Evolutionary conservation across 352 stramenopile species (phyloP).

Genomic region (Thraustotheca clavata): DNA sequence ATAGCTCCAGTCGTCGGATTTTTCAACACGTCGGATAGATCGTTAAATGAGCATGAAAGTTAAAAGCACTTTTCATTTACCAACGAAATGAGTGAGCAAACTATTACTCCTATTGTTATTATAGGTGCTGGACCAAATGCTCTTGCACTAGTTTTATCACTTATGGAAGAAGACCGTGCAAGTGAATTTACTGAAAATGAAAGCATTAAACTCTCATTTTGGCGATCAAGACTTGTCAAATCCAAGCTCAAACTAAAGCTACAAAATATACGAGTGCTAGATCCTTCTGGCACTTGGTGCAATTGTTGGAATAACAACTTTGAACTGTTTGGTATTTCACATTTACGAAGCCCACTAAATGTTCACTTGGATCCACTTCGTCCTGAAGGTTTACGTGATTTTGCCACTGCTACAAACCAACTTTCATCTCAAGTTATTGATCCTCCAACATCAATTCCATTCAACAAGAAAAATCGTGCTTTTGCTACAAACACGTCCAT

Average conservation of each 20-base stretch:
- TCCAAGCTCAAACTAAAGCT: slow-evolving; percentile 1
- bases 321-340: slow-evolving; percentile 19
- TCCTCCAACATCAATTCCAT: neutral
- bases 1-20: neutral
- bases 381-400: slow-evolving; percentile 17
- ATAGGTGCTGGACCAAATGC: slow-evolving; percentile 15
- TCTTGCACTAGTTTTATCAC: slow-evolving; percentile 4
- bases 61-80: too few species aligned
- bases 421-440: neutral
- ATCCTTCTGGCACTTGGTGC: slow-evolving; percentile 16
- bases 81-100: too few species aligned
- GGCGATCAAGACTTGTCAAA: neutral
- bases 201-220: neutral
- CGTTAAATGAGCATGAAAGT: too few species aligned
- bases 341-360: slow-evolving; percentile 8
- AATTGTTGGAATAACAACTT: slow-evolving; percentile 18
- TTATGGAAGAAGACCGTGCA: slow-evolving; percentile 12
- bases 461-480: slow-evolving; percentile 1
- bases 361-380: slow-evolving; percentile 19
- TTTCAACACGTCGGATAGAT: neutral
- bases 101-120: slow-evolving; percentile 2
- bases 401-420: slow-evolving; percentile 10
- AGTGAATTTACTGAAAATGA: slow-evolving; percentile 11
- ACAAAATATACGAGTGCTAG: slow-evolving; percentile 1
- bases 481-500: slow-evolving; percentile 9